These are phyloP conservation scores for Stereum hirsutum DNA, from an alignment of 1,284 basidiomycete species.

Conservation along the genomic window DNA sequence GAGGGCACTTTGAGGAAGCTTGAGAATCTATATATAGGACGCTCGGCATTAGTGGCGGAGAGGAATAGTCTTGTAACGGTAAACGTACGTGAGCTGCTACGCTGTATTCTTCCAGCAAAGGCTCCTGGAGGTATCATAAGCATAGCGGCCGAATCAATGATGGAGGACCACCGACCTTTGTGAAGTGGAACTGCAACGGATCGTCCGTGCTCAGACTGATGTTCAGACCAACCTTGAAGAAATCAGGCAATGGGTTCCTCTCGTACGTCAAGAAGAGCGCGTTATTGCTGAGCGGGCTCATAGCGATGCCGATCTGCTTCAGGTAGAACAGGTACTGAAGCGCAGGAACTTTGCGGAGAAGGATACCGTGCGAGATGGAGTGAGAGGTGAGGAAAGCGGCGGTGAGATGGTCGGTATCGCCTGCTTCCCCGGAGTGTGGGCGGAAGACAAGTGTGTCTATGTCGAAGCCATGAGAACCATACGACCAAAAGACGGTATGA, in stretches of 20 bases:
- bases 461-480: too few species aligned
- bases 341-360: constrained; percentile 95
- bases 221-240: constrained; percentile 94
- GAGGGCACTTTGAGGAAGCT: constrained; percentile 77
- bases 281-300: constrained; percentile 98
- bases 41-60: not conserved
- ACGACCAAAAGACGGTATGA: constrained; percentile 4
- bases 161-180: constrained; percentile 50
- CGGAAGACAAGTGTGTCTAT: constrained; percentile 93
- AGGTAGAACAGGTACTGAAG: constrained; percentile 92
- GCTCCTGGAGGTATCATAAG: constrained; percentile 56
- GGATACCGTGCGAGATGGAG: constrained; percentile 97
- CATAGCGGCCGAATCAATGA: not conserved
- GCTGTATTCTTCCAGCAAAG: constrained; percentile 93
- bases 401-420: constrained; percentile 95
- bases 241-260: constrained; percentile 94
- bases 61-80: not conserved
- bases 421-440: constrained; percentile 96
- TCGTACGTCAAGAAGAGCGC: constrained; percentile 97
- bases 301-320: constrained; percentile 94
- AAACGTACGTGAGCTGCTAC: constrained; percentile 90
- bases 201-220: constrained; percentile 97
- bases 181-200: constrained; percentile 93
- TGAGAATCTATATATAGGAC: constrained; percentile 67
- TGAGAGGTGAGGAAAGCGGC: constrained; percentile 95